These are phyloP conservation scores for Penicillium sp. DNA, from an alignment of 2,329 filamentous ascomycete genomes.

Conservation along the genomic window DNA sequence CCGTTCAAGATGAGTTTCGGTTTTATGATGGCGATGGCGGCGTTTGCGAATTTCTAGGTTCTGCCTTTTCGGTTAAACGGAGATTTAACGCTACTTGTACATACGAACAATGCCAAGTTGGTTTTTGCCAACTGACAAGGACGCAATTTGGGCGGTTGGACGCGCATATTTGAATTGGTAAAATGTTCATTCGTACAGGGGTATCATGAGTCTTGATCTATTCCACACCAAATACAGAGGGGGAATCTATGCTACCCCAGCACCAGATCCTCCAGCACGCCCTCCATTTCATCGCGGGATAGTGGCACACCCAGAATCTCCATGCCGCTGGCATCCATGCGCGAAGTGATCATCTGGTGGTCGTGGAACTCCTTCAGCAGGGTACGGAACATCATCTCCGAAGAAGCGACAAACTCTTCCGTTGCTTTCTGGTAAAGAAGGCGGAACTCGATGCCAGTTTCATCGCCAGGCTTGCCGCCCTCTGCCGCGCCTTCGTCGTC, in stretches of 20 bases:
- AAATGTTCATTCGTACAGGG: slow-evolving; percentile 18
- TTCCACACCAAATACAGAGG: slow-evolving; percentile 9
- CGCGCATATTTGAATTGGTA: slow-evolving; percentile 7
- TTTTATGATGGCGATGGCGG: slow-evolving; percentile 38
- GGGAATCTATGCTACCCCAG: slow-evolving; percentile 22
- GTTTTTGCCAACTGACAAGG: not conserved
- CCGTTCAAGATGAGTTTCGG: slow-evolving; percentile 43
- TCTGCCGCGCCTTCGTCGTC: slow-evolving; percentile 44
- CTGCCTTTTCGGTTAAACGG: not conserved
- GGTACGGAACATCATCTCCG: slow-evolving; percentile 89
- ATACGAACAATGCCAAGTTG: slow-evolving; percentile 3
- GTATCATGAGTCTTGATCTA: slow-evolving; percentile 28
- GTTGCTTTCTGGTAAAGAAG: slow-evolving; percentile 90
- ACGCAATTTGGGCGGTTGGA: not conserved
- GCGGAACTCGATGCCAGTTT: slow-evolving; percentile 72
- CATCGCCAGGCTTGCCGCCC: slow-evolving; percentile 27
- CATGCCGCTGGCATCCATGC: slow-evolving; percentile 73
- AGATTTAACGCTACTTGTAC: slow-evolving; percentile 4
- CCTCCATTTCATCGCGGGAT: slow-evolving; percentile 77
- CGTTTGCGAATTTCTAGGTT: slow-evolving; percentile 37
- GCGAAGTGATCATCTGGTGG: slow-evolving; percentile 90
- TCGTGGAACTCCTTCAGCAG: slow-evolving; percentile 96
- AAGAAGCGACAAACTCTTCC: slow-evolving; percentile 93
- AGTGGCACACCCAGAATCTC: slow-evolving; percentile 82
- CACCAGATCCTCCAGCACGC: slow-evolving; percentile 68